Conservation (phyloP, 1,284 basidiomycete genomes). For the Trametes versicolor region DNA sequence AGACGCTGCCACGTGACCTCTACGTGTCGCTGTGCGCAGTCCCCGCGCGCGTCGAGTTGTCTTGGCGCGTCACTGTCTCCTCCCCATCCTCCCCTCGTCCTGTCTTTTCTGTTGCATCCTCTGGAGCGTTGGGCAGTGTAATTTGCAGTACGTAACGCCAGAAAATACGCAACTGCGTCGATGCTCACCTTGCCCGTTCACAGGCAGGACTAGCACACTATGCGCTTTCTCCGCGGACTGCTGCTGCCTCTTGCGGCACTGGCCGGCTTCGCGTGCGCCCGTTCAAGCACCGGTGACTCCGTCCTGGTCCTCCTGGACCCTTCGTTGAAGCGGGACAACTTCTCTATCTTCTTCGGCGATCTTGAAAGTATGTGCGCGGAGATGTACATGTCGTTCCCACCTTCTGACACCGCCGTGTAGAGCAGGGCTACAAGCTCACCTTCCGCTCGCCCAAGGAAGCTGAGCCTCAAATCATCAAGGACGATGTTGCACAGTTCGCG, state of each 20-base stretch:
- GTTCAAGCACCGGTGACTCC: constrained; percentile 84
- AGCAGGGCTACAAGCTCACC: constrained; percentile 82
- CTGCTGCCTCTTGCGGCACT: constrained; percentile 45
- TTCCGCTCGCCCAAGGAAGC: constrained; percentile 84
- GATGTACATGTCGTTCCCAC: too few relatives aligned
- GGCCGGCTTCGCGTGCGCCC: constrained; percentile 57
- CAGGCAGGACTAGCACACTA: constrained; percentile 25
- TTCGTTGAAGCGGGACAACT: constrained; percentile 68
- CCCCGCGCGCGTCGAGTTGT: constrained; percentile 28
- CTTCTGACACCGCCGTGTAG: constrained; percentile 48
- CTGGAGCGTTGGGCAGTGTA: background rate
- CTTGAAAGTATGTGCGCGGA: constrained; percentile 68
- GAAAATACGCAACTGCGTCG: too few relatives aligned
- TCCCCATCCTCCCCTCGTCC: constrained; percentile 11
- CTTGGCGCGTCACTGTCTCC: constrained; percentile 27
- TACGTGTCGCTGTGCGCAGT: constrained; percentile 35
- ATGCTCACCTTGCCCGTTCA: background rate
- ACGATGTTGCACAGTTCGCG: constrained; percentile 79
- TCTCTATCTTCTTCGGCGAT: constrained; percentile 83
- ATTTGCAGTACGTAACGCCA: background rate
- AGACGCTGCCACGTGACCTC: constrained; percentile 24
- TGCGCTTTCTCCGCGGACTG: constrained; percentile 37
- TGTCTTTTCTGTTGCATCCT: constrained; percentile 8
- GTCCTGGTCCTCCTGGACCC: constrained; percentile 89
- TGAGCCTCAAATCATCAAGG: constrained; percentile 70